Evolutionary conservation across 805 yeast species (phyloP).

Genomic region (Saturnispora ahearnii): DNA sequence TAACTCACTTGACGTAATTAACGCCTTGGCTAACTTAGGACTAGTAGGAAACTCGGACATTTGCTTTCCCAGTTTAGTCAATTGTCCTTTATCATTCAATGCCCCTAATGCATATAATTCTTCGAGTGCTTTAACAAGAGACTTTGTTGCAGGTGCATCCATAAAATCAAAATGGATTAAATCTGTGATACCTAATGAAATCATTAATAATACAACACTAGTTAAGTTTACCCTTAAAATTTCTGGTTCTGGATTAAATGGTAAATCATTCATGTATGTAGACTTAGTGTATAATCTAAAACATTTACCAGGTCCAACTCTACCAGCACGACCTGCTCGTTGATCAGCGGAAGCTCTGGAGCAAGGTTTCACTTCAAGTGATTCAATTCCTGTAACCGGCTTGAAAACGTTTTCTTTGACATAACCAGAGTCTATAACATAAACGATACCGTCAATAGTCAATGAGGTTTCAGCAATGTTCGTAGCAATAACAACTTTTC

Average conservation of each 20-base stretch:
- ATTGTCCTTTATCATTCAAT: slow-evolving; percentile 63
- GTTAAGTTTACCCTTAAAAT: slow-evolving; percentile 79
- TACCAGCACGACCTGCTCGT: slow-evolving; percentile 96
- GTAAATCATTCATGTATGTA: slow-evolving; percentile 71
- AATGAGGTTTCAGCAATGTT: slow-evolving; percentile 96
- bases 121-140: slow-evolving; percentile 69
- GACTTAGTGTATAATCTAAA: slow-evolving; percentile 80
- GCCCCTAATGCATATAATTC: slow-evolving; percentile 84
- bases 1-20: slow-evolving; percentile 52
- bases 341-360: slow-evolving; percentile 95
- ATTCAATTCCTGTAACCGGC: slow-evolving; percentile 82
- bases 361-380: slow-evolving; percentile 76
- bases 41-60: slow-evolving; percentile 93
- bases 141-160: slow-evolving; percentile 76
- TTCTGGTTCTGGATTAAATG: slow-evolving; percentile 79
- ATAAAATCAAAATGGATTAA: slow-evolving; percentile 76
- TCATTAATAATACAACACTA: slow-evolving; percentile 61
- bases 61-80: slow-evolving; percentile 68
- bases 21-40: slow-evolving; percentile 75
- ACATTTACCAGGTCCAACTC: slow-evolving; percentile 96
- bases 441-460: slow-evolving; percentile 92
- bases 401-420: slow-evolving; percentile 88
- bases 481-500: slow-evolving; percentile 91
- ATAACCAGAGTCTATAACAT: slow-evolving; percentile 91
- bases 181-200: slow-evolving; percentile 81